Base-by-base conservation (phyloP, 352 stramenopile genomes). In the Phytophthora uliginosa region DNA sequence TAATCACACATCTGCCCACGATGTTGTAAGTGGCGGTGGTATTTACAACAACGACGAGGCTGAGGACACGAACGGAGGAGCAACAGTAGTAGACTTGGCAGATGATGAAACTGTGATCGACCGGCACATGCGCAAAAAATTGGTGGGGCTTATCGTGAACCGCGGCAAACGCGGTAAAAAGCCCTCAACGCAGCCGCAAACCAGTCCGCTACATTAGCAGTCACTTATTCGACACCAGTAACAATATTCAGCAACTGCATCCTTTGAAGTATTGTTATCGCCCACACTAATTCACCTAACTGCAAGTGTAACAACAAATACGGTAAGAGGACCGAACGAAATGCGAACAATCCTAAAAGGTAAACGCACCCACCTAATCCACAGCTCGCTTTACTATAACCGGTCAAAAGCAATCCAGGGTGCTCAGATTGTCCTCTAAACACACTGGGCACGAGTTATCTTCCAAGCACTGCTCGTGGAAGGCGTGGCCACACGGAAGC, bases 101-200 rank as follows among this genome's bases (percentile, higher is more conserved):
- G 84, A 95, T 9, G 89, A 95, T 24, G 64, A 78, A 54, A 71
- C 84, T 22, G 83, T 95, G 50, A 95, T 94, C 59, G 85, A 94
- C 58, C 83, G 86, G 7, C 45, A 82, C 62, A 96, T 90, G 85
- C 84, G 87, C 70, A 96, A 95, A 81, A 95, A 96, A 66, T 79
- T 95, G 50, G 83, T 94, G 13, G 87, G 84, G 4, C 76, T 96
- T n/a, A 81, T 95, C 55, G 77, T 96, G 62, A 96, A 94, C 69
- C 78, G 85, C 50, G 85, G 78, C 50, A 92, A 91, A 65, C 89
- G 86, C 34, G 86, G 81, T 54, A 93, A 94, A 75, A 94, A 91
- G 56, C 31, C 73, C 0, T 66, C 62, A 13, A 59, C 45, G 28
- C 63, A 69, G 47, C 53, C 69, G 53, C 58, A 76, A 63, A 69